phyloP scores from a whole-genome alignment of 345 rosid species.

The Salix arbutifolia region DNA sequence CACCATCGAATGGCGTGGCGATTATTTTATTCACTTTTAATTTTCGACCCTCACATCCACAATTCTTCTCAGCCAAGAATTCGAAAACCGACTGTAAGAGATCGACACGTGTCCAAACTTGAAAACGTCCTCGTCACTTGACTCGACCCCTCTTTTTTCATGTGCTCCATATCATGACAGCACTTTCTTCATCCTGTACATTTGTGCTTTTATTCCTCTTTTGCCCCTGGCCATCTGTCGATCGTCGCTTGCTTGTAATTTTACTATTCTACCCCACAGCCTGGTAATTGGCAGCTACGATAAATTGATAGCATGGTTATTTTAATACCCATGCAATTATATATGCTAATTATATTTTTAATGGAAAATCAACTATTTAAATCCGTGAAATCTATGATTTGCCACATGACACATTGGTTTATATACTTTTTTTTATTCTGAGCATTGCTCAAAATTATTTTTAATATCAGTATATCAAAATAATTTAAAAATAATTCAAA shows the following conservation, averaged over 20 bases:
- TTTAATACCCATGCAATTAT: too few relatives aligned
- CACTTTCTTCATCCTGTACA: background rate
- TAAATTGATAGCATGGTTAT: too few relatives aligned
- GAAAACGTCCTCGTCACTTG: background rate
- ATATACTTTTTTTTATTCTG: too few relatives aligned
- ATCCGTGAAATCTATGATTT: too few relatives aligned
- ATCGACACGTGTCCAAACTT: conserved; percentile 14
- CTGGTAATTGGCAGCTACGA: too few relatives aligned
- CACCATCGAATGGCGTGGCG: background rate
- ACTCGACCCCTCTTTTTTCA: background rate
- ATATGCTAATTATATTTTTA: too few relatives aligned
- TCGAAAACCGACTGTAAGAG: background rate
- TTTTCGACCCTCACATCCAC: background rate
- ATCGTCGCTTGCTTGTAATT: background rate
- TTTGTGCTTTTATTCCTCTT: background rate
- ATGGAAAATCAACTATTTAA: too few relatives aligned
- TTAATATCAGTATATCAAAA: too few relatives aligned
- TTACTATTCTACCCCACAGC: too few relatives aligned
- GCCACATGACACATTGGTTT: too few relatives aligned
- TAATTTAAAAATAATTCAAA: too few relatives aligned
- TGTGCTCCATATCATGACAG: background rate
- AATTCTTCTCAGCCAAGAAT: conserved; percentile 21
- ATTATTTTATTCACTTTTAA: background rate
- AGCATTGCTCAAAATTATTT: too few relatives aligned
- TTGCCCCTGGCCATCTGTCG: background rate